A percentile compares a stretch with the other conserved stretches of the same genome.
phyloP scores from a whole-genome alignment of 257 asterid genomes.

The Eustoma russellianum region DNA sequence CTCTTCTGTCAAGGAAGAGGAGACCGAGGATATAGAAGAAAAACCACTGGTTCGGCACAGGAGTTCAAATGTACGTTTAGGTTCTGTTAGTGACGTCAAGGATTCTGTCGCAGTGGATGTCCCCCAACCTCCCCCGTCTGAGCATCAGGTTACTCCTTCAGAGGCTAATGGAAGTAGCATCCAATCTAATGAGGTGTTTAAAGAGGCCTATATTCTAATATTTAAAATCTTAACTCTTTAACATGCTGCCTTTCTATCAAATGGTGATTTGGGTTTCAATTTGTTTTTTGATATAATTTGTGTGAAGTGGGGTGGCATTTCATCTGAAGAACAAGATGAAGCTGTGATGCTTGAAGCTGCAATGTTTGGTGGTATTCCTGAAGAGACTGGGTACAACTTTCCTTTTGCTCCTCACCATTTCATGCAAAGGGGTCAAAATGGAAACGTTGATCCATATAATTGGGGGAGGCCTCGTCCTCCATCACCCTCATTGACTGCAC shows the following conservation, averaged over 20 bases:
- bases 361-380: constrained; percentile 93
- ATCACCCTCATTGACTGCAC: constrained; percentile 92
- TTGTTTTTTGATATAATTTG: constrained; percentile 11
- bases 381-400: constrained; percentile 51
- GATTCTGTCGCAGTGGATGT: constrained; percentile 49
- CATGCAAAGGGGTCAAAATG: constrained; percentile 51
- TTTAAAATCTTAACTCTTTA: too few relatives aligned
- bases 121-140: constrained; percentile 63
- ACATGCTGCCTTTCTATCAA: too few relatives aligned
- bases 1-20: constrained; percentile 61
- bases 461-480: constrained; percentile 66
- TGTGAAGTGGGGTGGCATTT: constrained; percentile 95
- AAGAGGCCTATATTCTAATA: too few relatives aligned
- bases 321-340: constrained; percentile 94
- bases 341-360: constrained; percentile 99
- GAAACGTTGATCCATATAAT: constrained; percentile 36
- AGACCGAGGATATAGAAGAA: constrained; percentile 72
- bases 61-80: constrained; percentile 50
- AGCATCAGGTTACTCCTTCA: constrained; percentile 25
- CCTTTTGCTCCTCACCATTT: constrained; percentile 57
- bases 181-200: constrained; percentile 61
- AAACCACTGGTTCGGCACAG: constrained; percentile 67
- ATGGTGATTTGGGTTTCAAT: background rate
- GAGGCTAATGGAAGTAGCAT: constrained; percentile 40
- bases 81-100: constrained; percentile 28